These are phyloP conservation scores for Lentithecium fluviatile DNA, from an alignment of 495 filamentous ascomycete genomes.

Conservation along the genomic window DNA sequence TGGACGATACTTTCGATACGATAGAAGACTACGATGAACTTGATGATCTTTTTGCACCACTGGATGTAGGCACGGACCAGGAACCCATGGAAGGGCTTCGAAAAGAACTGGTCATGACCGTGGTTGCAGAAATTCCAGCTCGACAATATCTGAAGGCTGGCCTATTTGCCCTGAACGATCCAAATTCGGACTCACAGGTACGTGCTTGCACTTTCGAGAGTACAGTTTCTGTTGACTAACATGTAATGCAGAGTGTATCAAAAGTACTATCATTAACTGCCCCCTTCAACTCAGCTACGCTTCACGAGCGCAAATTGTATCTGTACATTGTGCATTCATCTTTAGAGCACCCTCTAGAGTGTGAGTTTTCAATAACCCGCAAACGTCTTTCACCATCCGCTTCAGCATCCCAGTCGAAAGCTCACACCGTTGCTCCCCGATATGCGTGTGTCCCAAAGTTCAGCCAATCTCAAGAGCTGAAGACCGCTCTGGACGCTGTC, in stretches of 20 bases:
- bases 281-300: conserved; percentile 28
- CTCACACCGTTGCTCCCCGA: conserved; percentile 1
- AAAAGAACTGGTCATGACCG: conserved; percentile 36
- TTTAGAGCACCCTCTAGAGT: conserved; percentile 21
- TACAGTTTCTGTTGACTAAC: conserved; percentile 4
- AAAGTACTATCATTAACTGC: conserved; percentile 22
- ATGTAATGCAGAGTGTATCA: neutral
- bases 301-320: conserved; percentile 27
- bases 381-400: conserved; percentile 24
- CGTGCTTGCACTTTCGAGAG: neutral
- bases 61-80: conserved; percentile 17
- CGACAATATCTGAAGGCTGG: conserved; percentile 15
- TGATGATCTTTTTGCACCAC: conserved; percentile 29
- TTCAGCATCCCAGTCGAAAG: conserved; percentile 12
- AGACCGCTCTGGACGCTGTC: conserved; percentile 10
- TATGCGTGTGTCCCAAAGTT: conserved; percentile 28
- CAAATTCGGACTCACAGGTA: conserved; percentile 14
- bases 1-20: conserved; percentile 36
- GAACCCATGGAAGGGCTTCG: conserved; percentile 31
- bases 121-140: conserved; percentile 26
- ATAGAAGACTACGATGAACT: conserved; percentile 37
- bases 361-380: conserved; percentile 28
- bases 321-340: conserved; percentile 25
- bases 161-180: neutral
- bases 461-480: conserved; percentile 10